phyloP scores from a whole-genome alignment of 257 asterid species.

The Apocynum venetum region DNA sequence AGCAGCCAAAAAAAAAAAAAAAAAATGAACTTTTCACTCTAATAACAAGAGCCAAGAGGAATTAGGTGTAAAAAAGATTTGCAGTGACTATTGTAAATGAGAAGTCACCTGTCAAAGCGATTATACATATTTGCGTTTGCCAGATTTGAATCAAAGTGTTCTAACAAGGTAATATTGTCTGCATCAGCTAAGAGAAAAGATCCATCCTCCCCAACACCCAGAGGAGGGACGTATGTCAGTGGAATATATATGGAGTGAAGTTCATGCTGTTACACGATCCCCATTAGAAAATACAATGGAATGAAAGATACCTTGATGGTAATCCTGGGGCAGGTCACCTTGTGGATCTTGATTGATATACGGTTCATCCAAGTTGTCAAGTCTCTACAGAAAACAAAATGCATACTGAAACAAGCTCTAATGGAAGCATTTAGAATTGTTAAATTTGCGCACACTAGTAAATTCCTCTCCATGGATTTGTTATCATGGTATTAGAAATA shows the following conservation, averaged over 20 bases:
- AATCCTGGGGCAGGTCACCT: slow-evolving; percentile 38
- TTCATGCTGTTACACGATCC: neutral
- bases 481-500: neutral
- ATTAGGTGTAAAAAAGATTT: neutral
- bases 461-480: neutral
- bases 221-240: neutral
- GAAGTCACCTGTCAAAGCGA: slow-evolving; percentile 70
- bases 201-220: neutral
- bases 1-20: neutral
- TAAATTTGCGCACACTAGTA: neutral
- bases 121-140: slow-evolving; percentile 47
- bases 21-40: neutral
- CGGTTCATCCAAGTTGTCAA: slow-evolving; percentile 63
- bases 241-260: neutral
- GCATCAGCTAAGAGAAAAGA: slow-evolving; percentile 56
- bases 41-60: neutral
- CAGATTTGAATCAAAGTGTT: slow-evolving; percentile 43
- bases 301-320: slow-evolving; percentile 65
- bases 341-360: slow-evolving; percentile 35
- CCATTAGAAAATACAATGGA: too few species aligned
- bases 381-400: slow-evolving; percentile 39
- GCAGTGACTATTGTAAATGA: neutral
- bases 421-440: neutral
- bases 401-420: neutral
- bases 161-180: slow-evolving; percentile 64